Percentiles rank a stretch among this genome's conserved stretches.
Evolutionary conservation across 23 red algal species (phyloP).

Genomic region (Cyanidioschyzon merolae): DNA sequence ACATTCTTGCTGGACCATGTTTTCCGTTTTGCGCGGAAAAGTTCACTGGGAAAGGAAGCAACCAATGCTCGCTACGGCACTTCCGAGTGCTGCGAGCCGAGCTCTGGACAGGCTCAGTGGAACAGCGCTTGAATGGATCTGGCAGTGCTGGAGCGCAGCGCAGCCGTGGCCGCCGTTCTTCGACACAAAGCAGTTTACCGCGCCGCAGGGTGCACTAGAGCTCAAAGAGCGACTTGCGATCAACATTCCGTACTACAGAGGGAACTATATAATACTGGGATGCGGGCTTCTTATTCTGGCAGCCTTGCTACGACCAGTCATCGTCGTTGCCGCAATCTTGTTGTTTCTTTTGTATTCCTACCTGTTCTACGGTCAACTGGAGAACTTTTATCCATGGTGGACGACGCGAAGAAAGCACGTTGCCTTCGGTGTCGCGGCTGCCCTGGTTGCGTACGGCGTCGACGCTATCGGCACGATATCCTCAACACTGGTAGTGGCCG

Average conservation of each 20-base stretch:
- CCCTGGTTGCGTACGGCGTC: neutral
- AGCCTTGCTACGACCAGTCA: neutral
- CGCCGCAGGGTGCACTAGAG: neutral
- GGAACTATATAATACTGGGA: neutral
- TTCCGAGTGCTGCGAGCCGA: neutral
- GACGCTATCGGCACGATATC: neutral
- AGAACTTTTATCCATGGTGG: neutral
- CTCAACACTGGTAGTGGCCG: neutral
- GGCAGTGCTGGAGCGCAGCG: neutral
- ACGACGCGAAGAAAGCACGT: neutral
- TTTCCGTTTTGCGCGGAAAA: neutral
- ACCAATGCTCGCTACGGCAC: neutral
- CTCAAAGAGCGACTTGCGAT: neutral
- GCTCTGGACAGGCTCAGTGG: neutral
- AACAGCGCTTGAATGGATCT: neutral
- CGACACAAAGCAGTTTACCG: neutral
- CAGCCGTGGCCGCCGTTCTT: conserved; percentile 9
- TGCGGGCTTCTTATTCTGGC: neutral
- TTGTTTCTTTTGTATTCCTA: neutral
- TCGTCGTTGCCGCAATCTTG: neutral
- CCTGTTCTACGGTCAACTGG: neutral
- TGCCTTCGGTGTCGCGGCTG: neutral
- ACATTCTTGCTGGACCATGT: no score
- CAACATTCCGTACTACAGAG: neutral
- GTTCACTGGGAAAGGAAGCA: neutral